Evolutionary conservation across 345 rosid genomes (phyloP), one percentile per base, ranked within the genome.

Genomic region (Linum trigynum): DNA sequence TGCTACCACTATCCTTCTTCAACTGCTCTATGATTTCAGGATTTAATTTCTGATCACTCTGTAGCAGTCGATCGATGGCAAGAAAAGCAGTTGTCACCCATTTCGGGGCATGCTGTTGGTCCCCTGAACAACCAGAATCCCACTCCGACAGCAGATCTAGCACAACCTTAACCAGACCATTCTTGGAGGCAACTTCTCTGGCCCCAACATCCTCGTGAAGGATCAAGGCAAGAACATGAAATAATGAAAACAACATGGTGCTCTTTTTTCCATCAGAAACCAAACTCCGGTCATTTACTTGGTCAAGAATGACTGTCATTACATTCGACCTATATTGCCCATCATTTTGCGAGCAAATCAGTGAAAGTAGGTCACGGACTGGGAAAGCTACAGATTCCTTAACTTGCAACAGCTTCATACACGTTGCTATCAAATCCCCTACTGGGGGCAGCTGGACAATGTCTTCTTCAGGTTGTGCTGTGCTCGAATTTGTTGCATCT

Each of bases 11-110:
- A 62, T 76, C 86, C 63, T 73, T 73, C 72, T 84, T 86, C 79
- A 92, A 72, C 71, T 76, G 86, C 69, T 92, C 97, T 57, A 91
- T 67, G 66, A 86, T 80, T 70, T 90, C 94, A 37, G 87, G 62
- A 74, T 81, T 90, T 76, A 90, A 66, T 69, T 92, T 92, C 67
- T 79, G 86, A 77, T 92, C 96, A 36, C 74, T 91, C 71, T 90
- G 98, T 68, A 92, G 72, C 57, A 92, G 84, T 79, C 88, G 86
- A 83, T 92, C 98, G 65, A 90, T 74, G 60, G 97, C 88, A 77
- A 92, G 94, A 85, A 90, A 92, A 71, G 92, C 91, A 59, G 96
- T 86, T 43, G 97, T 86, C 67, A 90, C 87, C 97, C 98, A 92
- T 81, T 88, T 92, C 38, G 94, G 94, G 78, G 78, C 91, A 71